Percentiles rank a stretch among this genome's conserved stretches.
Conservation (phyloP, 1,284 basidiomycete species). For the Tilletia caries region DNA sequence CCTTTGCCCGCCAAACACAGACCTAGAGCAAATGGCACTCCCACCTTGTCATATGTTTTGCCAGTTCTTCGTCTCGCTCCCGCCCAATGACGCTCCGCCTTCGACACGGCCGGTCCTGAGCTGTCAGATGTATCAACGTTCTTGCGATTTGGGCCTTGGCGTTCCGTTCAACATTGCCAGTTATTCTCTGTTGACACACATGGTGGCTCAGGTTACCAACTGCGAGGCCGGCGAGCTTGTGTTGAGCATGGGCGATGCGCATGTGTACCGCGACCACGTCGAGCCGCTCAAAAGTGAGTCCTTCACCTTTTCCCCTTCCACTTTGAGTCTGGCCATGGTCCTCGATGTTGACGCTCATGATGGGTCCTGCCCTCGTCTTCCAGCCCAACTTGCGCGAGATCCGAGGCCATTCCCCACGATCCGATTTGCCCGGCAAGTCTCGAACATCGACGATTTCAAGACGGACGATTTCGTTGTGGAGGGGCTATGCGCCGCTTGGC, state of each 20-base stretch:
- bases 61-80: conserved; percentile 93
- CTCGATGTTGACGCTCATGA: neutral
- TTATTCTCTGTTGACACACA: conserved; percentile 91
- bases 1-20: conserved; percentile 56
- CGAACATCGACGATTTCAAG: conserved; percentile 76
- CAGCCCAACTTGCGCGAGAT: conserved; percentile 69
- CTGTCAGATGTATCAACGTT: conserved; percentile 97
- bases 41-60: conserved; percentile 98
- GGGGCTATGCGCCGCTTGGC: conserved; percentile 79
- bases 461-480: conserved; percentile 79
- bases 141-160: conserved; percentile 91
- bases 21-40: conserved; percentile 87
- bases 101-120: conserved; percentile 59
- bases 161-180: conserved; percentile 96
- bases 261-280: conserved; percentile 91
- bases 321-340: too few species aligned
- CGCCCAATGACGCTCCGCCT: conserved; percentile 55
- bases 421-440: conserved; percentile 63
- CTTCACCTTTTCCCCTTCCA: neutral
- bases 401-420: conserved; percentile 82
- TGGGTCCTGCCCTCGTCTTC: neutral
- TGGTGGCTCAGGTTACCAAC: conserved; percentile 86
- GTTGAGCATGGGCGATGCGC: conserved; percentile 89
- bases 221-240: conserved; percentile 83
- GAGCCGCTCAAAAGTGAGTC: conserved; percentile 66